These are phyloP conservation scores for Lachancea waltii DNA, from an alignment of 805 yeast genomes.

Conservation along the genomic window DNA sequence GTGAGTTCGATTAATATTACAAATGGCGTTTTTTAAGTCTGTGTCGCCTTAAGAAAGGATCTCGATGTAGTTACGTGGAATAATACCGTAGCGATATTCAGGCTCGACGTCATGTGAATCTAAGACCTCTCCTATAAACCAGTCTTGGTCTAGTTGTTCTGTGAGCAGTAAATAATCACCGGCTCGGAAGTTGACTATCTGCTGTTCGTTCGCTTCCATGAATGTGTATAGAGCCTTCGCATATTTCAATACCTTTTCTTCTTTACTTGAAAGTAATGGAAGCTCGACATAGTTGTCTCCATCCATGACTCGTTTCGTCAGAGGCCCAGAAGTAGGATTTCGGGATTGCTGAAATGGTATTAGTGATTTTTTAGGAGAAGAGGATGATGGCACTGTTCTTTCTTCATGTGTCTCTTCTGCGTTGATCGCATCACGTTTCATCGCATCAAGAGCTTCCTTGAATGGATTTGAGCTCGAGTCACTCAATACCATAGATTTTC, in stretches of 20 bases:
- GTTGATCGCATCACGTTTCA: constrained; percentile 18
- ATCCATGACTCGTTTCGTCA: constrained; percentile 13
- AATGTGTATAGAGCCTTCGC: constrained; percentile 31
- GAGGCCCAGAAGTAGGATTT: neutral
- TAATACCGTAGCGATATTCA: constrained; percentile 9
- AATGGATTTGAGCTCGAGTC: constrained; percentile 22
- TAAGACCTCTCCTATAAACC: constrained; percentile 32
- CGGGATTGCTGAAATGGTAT: constrained; percentile 6
- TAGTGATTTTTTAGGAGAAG: constrained; percentile 2
- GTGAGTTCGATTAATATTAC: constrained; percentile 1
- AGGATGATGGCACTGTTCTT: neutral
- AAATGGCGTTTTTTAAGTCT: neutral
- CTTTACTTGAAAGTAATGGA: constrained; percentile 22
- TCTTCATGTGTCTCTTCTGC: neutral
- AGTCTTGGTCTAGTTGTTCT: constrained; percentile 27
- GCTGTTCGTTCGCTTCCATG: constrained; percentile 25
- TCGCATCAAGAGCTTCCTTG: constrained; percentile 29
- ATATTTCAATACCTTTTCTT: constrained; percentile 25
- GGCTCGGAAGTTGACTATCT: constrained; percentile 26
- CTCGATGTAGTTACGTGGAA: constrained; percentile 11
- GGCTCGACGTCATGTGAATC: constrained; percentile 10
- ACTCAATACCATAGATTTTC: constrained; percentile 28
- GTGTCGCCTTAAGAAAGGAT: neutral
- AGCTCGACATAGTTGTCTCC: constrained; percentile 29
- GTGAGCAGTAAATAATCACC: constrained; percentile 29